Percentiles rank a stretch among this genome's conserved stretches.
phyloP scores from a whole-genome alignment of 1,139 yeast species.

The Magnusiomyces ingens region DNA sequence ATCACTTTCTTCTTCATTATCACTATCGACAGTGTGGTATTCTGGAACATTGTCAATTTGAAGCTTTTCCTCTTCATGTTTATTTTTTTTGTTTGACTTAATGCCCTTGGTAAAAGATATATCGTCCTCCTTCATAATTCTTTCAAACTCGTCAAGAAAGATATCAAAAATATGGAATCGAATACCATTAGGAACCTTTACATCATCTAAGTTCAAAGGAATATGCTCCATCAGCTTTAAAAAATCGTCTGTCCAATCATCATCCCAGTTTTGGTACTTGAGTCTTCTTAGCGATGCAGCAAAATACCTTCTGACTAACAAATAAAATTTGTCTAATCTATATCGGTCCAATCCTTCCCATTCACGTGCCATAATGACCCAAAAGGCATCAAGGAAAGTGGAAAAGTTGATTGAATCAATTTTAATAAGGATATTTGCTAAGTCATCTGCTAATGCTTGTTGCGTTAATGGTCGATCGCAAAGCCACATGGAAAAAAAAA shows the following conservation, averaged over 20 bases:
- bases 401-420: slow-evolving; percentile 41
- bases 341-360: slow-evolving; percentile 70
- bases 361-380: slow-evolving; percentile 72
- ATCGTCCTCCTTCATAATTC: slow-evolving; percentile 42
- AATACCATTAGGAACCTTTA: slow-evolving; percentile 63
- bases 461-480: slow-evolving; percentile 91
- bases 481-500: slow-evolving; percentile 90
- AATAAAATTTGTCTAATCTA: slow-evolving; percentile 83
- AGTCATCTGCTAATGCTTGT: slow-evolving; percentile 67
- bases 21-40: slow-evolving; percentile 7
- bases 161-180: slow-evolving; percentile 84
- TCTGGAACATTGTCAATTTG: slow-evolving; percentile 21
- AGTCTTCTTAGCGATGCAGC: slow-evolving; percentile 59
- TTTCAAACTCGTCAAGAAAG: slow-evolving; percentile 75
- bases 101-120: slow-evolving; percentile 3
- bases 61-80: background rate
- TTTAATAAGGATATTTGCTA: slow-evolving; percentile 50
- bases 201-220: slow-evolving; percentile 32
- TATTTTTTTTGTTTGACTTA: background rate
- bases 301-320: slow-evolving; percentile 71
- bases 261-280: slow-evolving; percentile 50
- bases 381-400: slow-evolving; percentile 66
- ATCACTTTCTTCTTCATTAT: slow-evolving; percentile 24
- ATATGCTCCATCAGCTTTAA: slow-evolving; percentile 34
- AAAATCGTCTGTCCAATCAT: slow-evolving; percentile 42